A percentile compares a stretch with the other conserved stretches of the same genome.
Conservation (phyloP, 108 stramenopile species). For the Chaetoceros muelleri region DNA sequence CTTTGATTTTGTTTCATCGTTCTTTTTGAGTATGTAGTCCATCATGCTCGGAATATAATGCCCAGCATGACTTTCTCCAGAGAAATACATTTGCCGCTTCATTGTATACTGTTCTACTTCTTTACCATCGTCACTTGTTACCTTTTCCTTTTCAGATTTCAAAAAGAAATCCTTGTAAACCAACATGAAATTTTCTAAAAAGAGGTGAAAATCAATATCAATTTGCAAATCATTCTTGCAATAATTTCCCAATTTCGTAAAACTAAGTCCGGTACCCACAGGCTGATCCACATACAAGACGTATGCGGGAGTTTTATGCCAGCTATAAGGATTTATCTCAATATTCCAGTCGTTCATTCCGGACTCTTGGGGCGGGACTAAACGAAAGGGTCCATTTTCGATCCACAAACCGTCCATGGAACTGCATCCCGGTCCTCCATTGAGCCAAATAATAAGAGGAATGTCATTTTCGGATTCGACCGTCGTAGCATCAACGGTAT, state of each 20-base stretch:
- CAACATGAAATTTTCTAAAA: conserved; percentile 70
- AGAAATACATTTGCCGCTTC: conserved; percentile 70
- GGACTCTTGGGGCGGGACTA: conserved; percentile 7
- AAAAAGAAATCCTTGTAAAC: conserved; percentile 32
- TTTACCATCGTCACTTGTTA: too few species aligned
- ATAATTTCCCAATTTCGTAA: conserved; percentile 65
- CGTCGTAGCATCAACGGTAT: conserved; percentile 7
- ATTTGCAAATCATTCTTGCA: conserved; percentile 75
- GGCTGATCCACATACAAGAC: conserved; percentile 86
- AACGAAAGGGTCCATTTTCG: conserved; percentile 92
- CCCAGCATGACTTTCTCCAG: conserved; percentile 93
- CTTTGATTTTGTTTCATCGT: conserved; percentile 15
- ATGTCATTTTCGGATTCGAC: conserved; percentile 31
- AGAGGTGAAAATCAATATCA: conserved; percentile 83
- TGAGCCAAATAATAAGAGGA: conserved; percentile 90
- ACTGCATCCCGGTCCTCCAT: conserved; percentile 73
- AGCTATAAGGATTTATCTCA: conserved; percentile 49
- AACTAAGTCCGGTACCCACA: conserved; percentile 77
- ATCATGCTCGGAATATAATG: conserved; percentile 95
- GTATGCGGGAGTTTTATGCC: conserved; percentile 83
- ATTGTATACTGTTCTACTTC: background rate
- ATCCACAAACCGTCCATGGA: conserved; percentile 94
- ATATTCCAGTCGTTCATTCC: conserved; percentile 32
- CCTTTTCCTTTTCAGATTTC: background rate
- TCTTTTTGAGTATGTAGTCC: conserved; percentile 70